These are phyloP conservation scores for Lactarius tabidus DNA, from an alignment of 768 basidiomycete genomes.

Conservation along the genomic window DNA sequence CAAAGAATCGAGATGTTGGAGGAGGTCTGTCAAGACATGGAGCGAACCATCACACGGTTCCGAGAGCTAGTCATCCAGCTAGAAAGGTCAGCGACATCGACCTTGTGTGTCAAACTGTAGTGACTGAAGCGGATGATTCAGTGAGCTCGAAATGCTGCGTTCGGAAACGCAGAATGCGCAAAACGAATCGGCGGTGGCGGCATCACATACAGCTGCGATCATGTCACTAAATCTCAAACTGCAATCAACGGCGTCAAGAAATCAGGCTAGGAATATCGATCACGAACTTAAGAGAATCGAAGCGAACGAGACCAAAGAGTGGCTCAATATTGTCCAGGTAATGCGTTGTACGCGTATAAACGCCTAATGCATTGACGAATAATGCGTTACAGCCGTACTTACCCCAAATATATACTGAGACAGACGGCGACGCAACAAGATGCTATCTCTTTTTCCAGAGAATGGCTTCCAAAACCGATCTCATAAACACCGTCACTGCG, in stretches of 20 bases:
- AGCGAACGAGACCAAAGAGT: conserved; percentile 74
- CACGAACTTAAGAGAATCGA: conserved; percentile 85
- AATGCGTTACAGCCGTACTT: conserved; percentile 66
- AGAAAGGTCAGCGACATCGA: conserved; percentile 55
- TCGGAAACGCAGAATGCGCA: conserved; percentile 83
- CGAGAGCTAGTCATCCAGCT: conserved; percentile 83
- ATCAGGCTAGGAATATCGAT: conserved; percentile 85
- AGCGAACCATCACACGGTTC: conserved; percentile 87
- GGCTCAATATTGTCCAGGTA: conserved; percentile 82
- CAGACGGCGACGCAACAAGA: conserved; percentile 82
- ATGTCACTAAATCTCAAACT: conserved; percentile 94
- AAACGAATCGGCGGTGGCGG: conserved; percentile 75
- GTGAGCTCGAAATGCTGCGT: conserved; percentile 82
- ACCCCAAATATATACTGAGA: conserved; percentile 84
- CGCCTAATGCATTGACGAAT: conserved; percentile 10
- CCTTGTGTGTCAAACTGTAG: conserved; percentile 2
- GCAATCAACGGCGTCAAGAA: conserved; percentile 86
- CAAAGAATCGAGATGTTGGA: conserved; percentile 66
- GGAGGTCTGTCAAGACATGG: conserved; percentile 79
- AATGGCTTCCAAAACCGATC: conserved; percentile 78
- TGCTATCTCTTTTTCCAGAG: conserved; percentile 94
- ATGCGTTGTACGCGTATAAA: background rate
- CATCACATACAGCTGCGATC: conserved; percentile 87
- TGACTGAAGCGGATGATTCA: conserved; percentile 31
- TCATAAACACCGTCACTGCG: conserved; percentile 79